Conservation (phyloP, 116 monocot species). For the Iris pallida region DNA sequence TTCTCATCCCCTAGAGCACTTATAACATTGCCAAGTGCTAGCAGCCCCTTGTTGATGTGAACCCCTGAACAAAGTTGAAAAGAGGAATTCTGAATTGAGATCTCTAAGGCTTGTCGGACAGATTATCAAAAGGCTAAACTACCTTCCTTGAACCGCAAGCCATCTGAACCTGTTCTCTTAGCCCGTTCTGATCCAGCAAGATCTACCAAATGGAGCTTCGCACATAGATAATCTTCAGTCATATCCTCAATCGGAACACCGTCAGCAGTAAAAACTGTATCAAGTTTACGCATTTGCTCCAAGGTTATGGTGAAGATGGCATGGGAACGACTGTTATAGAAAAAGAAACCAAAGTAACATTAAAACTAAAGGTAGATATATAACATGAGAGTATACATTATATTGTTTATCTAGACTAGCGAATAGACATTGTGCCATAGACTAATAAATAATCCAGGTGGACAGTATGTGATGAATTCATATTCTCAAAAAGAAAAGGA, state of each 20-base stretch:
- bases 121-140: not conserved
- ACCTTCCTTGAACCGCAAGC: slow-evolving; percentile 98
- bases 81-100: not conserved
- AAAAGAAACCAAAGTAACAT: slow-evolving; percentile 1
- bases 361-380: not conserved
- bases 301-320: slow-evolving; percentile 99
- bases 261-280: slow-evolving; percentile 42
- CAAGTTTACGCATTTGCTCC: slow-evolving; percentile 90
- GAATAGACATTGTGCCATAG: no score
- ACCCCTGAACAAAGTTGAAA: slow-evolving; percentile 54
- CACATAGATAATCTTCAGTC: slow-evolving; percentile 86
- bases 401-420: no score
- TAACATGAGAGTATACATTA: no score
- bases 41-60: slow-evolving; percentile 94
- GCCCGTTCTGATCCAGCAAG: slow-evolving; percentile 99
- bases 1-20: slow-evolving; percentile 66
- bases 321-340: slow-evolving; percentile 86
- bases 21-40: slow-evolving; percentile 99
- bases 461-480: no score
- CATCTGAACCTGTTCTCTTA: slow-evolving; percentile 95
- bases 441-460: no score
- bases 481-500: no score
- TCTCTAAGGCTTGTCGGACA: no score
- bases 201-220: slow-evolving; percentile 97
- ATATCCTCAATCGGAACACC: slow-evolving; percentile 59